Percentiles rank a stretch among this genome's conserved stretches.
Evolutionary conservation across 257 asterid genomes (phyloP).

Genomic region (Solanum sparsipilum): DNA sequence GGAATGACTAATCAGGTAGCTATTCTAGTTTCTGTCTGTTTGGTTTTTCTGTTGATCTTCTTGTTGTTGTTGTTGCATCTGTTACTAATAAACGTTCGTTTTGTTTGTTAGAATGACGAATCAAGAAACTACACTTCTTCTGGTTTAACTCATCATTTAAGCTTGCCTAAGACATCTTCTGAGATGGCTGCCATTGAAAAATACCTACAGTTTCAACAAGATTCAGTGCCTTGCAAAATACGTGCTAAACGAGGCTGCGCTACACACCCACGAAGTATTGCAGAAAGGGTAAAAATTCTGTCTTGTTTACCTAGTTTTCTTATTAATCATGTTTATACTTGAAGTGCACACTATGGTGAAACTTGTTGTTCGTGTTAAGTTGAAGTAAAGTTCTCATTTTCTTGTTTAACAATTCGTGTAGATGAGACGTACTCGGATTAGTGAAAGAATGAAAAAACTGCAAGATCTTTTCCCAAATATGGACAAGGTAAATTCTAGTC

Average conservation of each 20-base stretch:
- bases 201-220: conserved; percentile 57
- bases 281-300: conserved; percentile 61
- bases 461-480: conserved; percentile 79
- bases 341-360: background rate
- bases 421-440: conserved; percentile 70
- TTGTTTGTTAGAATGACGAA: conserved; percentile 32
- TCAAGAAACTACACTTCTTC: conserved; percentile 20
- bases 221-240: conserved; percentile 56
- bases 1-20: conserved; percentile 42
- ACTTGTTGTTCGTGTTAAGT: background rate
- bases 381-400: background rate
- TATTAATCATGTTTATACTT: background rate
- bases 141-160: conserved; percentile 62
- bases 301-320: background rate
- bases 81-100: conserved; percentile 1
- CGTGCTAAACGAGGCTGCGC: conserved; percentile 92
- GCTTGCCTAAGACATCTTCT: conserved; percentile 59
- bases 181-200: conserved; percentile 50
- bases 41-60: background rate
- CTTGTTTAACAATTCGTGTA: background rate
- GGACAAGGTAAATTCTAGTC: conserved; percentile 60
- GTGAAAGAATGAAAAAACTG: conserved; percentile 80
- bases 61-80: background rate
- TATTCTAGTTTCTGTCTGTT: background rate
- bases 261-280: conserved; percentile 90